Conservation (phyloP, 2,329 filamentous ascomycete species). For the Ceratocystis eucalypticola region DNA sequence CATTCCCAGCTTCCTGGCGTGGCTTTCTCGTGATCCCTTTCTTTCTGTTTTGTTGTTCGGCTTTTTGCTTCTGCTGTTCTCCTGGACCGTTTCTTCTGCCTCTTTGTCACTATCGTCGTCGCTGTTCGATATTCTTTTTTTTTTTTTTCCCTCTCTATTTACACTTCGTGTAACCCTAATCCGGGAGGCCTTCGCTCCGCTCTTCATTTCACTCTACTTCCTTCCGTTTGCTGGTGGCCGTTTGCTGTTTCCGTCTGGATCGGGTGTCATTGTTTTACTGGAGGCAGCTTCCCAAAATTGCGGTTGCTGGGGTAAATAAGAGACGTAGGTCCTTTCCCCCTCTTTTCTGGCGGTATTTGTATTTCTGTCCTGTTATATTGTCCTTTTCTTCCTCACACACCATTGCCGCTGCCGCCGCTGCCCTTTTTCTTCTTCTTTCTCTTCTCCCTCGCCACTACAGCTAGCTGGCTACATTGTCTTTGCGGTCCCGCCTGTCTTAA, state of each 20-base stretch:
- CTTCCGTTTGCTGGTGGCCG: neutral
- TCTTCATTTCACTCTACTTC: neutral
- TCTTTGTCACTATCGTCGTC: neutral
- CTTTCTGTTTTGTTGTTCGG: neutral
- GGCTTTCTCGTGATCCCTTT: neutral
- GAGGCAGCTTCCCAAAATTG: neutral
- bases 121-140: neutral
- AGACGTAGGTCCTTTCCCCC: neutral
- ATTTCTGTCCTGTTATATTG: neutral
- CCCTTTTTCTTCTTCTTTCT: neutral
- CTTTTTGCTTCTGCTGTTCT: neutral
- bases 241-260: neutral
- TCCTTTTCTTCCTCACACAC: neutral
- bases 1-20: neutral
- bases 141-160: neutral
- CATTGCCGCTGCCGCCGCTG: neutral
- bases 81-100: neutral
- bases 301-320: neutral
- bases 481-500: neutral
- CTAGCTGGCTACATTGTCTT: no score
- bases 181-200: neutral
- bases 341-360: neutral
- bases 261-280: neutral
- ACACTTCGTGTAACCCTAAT: neutral
- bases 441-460: neutral